phyloP scores from a whole-genome alignment of 2,329 filamentous ascomycete species.

The Colletotrichum cereale region DNA sequence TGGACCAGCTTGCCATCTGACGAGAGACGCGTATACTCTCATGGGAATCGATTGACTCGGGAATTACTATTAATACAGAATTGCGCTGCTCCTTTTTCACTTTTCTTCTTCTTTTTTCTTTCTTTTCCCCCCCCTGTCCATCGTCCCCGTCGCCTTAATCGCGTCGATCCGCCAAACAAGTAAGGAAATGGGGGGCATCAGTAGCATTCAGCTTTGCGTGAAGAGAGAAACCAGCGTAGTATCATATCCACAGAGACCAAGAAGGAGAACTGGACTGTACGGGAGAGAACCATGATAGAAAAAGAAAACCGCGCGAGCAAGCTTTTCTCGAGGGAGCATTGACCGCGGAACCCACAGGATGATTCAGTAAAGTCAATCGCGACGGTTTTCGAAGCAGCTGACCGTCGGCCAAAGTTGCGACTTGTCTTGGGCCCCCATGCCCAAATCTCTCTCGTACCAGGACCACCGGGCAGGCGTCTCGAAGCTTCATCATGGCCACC shows the following conservation, averaged over 20 bases:
- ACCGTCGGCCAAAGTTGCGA: constrained; percentile 27
- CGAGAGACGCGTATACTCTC: neutral
- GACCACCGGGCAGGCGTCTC: constrained; percentile 14
- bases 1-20: neutral
- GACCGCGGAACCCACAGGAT: constrained; percentile 20
- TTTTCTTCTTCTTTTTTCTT: constrained; percentile 3
- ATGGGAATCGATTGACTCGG: constrained; percentile 16
- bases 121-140: neutral
- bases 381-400: constrained; percentile 44
- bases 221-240: constrained; percentile 18
- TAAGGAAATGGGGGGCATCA: constrained; percentile 48
- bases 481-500: constrained; percentile 23
- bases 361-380: constrained; percentile 22
- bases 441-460: constrained; percentile 15
- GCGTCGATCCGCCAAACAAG: constrained; percentile 12
- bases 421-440: neutral
- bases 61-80: constrained; percentile 38
- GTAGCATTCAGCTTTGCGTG: constrained; percentile 40
- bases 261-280: constrained; percentile 16
- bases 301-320: too few species aligned
- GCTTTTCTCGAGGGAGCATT: neutral
- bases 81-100: neutral
- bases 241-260: constrained; percentile 28
- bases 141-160: neutral
- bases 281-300: constrained; percentile 10